phyloP scores from a whole-genome alignment of 2,329 filamentous ascomycete genomes.

The Cytospora piceae region DNA sequence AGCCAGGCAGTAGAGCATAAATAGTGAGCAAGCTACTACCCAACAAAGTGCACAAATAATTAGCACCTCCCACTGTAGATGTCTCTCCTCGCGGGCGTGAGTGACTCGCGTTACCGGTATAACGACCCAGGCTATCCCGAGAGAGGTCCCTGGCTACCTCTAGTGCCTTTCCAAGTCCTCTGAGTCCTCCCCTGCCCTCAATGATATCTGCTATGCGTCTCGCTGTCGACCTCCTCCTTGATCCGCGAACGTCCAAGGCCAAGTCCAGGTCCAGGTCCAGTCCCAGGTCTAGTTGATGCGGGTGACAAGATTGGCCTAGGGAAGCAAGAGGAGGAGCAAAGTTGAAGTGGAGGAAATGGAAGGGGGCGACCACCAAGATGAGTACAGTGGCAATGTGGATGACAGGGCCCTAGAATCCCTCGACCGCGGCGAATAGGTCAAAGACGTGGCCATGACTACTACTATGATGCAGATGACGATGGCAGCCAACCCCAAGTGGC shows the following conservation, averaged over 20 bases:
- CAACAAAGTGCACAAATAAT: too few relatives aligned
- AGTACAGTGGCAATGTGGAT: not conserved
- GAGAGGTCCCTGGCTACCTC: not conserved
- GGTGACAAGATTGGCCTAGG: not conserved
- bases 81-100: too few relatives aligned
- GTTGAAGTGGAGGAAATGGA: not conserved
- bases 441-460: not conserved
- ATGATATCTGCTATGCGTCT: not conserved
- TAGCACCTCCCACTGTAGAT: too few relatives aligned
- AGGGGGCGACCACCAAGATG: not conserved
- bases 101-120: too few relatives aligned
- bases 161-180: not conserved
- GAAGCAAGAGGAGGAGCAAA: not conserved
- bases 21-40: too few relatives aligned
- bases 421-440: not conserved
- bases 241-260: not conserved
- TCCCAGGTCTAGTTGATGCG: not conserved
- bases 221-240: not conserved
- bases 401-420: not conserved
- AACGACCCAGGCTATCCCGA: too few relatives aligned
- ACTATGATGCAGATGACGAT: too few relatives aligned
- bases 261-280: not conserved
- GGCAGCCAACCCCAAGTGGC: too few relatives aligned
- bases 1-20: too few relatives aligned
- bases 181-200: not conserved